Percentiles rank a stretch among this genome's conserved stretches.
Evolutionary conservation across 768 basidiomycete species (phyloP).

Genomic region (Boletus rubropictus): DNA sequence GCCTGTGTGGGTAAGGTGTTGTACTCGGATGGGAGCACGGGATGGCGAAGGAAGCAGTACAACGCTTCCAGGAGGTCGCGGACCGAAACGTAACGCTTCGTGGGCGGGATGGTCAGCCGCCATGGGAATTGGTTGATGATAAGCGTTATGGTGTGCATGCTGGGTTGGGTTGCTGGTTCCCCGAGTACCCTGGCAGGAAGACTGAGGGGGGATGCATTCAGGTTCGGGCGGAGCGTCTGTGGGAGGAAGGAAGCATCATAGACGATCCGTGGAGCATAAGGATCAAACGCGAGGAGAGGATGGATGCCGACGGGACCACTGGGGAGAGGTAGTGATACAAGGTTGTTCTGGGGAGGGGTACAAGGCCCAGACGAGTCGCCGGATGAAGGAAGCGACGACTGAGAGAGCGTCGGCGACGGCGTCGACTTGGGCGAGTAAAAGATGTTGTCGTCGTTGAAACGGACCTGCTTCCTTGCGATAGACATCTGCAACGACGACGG

Average conservation of each 20-base stretch:
- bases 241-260: conserved; percentile 22
- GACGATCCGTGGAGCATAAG: conserved; percentile 16
- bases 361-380: conserved; percentile 26
- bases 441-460: conserved; percentile 30
- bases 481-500: conserved; percentile 23
- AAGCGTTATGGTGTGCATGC: conserved; percentile 27
- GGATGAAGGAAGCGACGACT: conserved; percentile 29
- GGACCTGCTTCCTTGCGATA: conserved; percentile 23
- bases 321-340: conserved; percentile 17
- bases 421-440: conserved; percentile 27
- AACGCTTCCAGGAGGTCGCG: conserved; percentile 46
- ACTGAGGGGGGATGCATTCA: conserved; percentile 21
- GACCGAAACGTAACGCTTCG: conserved; percentile 33
- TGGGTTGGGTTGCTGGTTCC: conserved; percentile 30
- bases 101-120: conserved; percentile 28
- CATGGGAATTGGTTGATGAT: conserved; percentile 31
- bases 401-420: conserved; percentile 24
- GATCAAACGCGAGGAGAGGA: conserved; percentile 28
- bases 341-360: conserved; percentile 27
- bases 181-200: conserved; percentile 22
- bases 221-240: conserved; percentile 18
- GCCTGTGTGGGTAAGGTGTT: conserved; percentile 28
- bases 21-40: conserved; percentile 40
- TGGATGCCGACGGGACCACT: conserved; percentile 27
- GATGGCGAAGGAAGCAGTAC: conserved; percentile 39